Evolutionary conservation across 306 rosid species (phyloP), one percentile per base, ranked within the genome.

Genomic region (Lupinus albus): DNA sequence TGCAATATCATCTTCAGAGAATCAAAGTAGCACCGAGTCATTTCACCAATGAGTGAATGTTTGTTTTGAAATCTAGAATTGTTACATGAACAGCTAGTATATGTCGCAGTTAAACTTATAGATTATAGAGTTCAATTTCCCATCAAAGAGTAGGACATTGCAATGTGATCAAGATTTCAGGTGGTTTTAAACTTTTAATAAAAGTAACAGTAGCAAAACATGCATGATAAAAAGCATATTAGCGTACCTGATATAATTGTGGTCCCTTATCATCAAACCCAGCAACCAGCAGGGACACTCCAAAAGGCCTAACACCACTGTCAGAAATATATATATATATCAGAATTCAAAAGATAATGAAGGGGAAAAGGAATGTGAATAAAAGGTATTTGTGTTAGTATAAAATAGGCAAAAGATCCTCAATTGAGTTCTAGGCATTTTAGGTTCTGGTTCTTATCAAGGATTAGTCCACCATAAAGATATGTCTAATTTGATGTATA

Each of bases 221-320:
- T 30, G 9, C 32, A 76, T 55, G 11, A 21, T 1, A 18, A 67
- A 36, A 46, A 15, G 38, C 58, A 44, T 61, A 25, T 61, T 2
- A 52, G 21, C 20, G 61, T 63, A 93, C 99, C 99, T 90, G 99
- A 84, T 82, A 93, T 30, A 93, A 55, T 74, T 93, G 99, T 36
- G 99, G 89, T 13, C 99, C 99, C 32, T 86, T 88, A 74, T 86
- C 92, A 77, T 90, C 97, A 70, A 83, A 93, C 55, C 99, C 94
- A 59, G 99, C 96, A 76, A 90, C 90, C 74, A 93, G 86, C 36
- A 93, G 71, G 13, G 99, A 90, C 67, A 93, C 97, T 71, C 99
- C 99, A 67, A 93, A 93, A 14, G 99, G 99, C 87, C 99, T 86
- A 45, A 90, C 99, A 83, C 97, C 99, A 80, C 99, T 93, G 41